Percentiles rank a stretch among this genome's conserved stretches.
phyloP scores from a whole-genome alignment of 192 early-diverging fungal species.

The Umbelopsis sp. region DNA sequence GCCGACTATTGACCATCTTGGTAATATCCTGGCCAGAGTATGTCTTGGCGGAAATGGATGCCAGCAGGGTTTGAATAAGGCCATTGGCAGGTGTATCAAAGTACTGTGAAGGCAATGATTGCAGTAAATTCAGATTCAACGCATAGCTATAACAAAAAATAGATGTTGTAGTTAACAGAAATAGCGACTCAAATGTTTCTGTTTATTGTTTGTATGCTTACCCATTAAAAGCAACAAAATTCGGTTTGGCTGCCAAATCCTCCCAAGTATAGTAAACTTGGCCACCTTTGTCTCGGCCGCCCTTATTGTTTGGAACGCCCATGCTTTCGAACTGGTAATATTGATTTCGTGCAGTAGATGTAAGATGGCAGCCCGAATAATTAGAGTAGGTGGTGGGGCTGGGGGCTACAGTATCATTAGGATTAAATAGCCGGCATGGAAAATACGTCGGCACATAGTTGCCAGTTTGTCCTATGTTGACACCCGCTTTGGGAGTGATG shows the following conservation, averaged over 20 bases:
- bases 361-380: constrained; percentile 62
- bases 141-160: constrained; percentile 30
- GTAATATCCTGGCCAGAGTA: constrained; percentile 28
- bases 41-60: not conserved
- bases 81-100: constrained; percentile 26
- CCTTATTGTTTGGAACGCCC: constrained; percentile 24
- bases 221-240: constrained; percentile 64
- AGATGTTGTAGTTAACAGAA: too few relatives aligned
- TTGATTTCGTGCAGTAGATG: constrained; percentile 41
- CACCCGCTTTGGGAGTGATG: constrained; percentile 38
- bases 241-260: constrained; percentile 49
- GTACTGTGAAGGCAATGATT: constrained; percentile 19
- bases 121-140: constrained; percentile 19
- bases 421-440: constrained; percentile 62
- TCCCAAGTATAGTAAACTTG: constrained; percentile 63
- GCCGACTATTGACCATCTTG: constrained; percentile 1
- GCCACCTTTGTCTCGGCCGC: constrained; percentile 42
- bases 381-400: constrained; percentile 47
- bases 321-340: constrained; percentile 49
- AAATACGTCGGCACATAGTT: constrained; percentile 50
- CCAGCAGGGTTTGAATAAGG: not conserved
- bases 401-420: constrained; percentile 42
- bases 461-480: constrained; percentile 27
- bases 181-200: constrained; percentile 29
- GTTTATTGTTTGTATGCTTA: constrained; percentile 50